A percentile compares a stretch with the other conserved stretches of the same genome.
These are phyloP conservation scores for Nevesoporus exiguus DNA, from an alignment of 768 basidiomycete species.

Conservation along the genomic window DNA sequence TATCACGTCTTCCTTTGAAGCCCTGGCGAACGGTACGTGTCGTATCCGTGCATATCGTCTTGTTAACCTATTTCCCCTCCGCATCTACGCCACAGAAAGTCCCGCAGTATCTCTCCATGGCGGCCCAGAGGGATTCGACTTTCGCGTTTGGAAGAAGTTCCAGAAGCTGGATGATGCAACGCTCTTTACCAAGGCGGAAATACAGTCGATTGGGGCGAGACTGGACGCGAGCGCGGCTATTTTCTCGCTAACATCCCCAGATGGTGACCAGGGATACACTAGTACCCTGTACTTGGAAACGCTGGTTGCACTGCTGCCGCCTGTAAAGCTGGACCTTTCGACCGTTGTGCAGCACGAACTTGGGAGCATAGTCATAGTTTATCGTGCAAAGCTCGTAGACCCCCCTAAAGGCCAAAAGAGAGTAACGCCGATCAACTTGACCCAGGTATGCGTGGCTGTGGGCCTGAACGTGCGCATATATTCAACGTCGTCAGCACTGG, in stretches of 20 bases:
- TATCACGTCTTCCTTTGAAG: slow-evolving; percentile 44
- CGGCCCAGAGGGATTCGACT: slow-evolving; percentile 64
- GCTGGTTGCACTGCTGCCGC: slow-evolving; percentile 46
- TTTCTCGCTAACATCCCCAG: slow-evolving; percentile 54
- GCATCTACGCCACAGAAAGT: slow-evolving; percentile 35
- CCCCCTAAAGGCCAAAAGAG: slow-evolving; percentile 34
- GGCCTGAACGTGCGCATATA: not conserved
- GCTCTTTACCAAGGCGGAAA: slow-evolving; percentile 57
- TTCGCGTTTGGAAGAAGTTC: slow-evolving; percentile 49
- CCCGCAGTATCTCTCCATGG: slow-evolving; percentile 67
- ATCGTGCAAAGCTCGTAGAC: slow-evolving; percentile 62
- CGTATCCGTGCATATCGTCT: too few relatives aligned
- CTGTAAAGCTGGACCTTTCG: slow-evolving; percentile 27
- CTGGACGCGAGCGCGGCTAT: slow-evolving; percentile 40
- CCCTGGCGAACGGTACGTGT: slow-evolving; percentile 36
- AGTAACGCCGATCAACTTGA: slow-evolving; percentile 73
- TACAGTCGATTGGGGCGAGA: slow-evolving; percentile 38
- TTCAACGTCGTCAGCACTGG: slow-evolving; percentile 54
- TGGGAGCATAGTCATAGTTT: slow-evolving; percentile 66
- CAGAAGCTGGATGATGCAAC: slow-evolving; percentile 34
- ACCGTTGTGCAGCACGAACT: slow-evolving; percentile 42
- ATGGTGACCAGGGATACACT: slow-evolving; percentile 71
- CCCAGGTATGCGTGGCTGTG: slow-evolving; percentile 50
- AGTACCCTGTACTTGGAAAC: slow-evolving; percentile 61
- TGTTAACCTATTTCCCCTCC: slow-evolving; percentile 10